Base-by-base conservation (phyloP, 495 filamentous ascomycete species). In the Ascodesmis nigricans region DNA sequence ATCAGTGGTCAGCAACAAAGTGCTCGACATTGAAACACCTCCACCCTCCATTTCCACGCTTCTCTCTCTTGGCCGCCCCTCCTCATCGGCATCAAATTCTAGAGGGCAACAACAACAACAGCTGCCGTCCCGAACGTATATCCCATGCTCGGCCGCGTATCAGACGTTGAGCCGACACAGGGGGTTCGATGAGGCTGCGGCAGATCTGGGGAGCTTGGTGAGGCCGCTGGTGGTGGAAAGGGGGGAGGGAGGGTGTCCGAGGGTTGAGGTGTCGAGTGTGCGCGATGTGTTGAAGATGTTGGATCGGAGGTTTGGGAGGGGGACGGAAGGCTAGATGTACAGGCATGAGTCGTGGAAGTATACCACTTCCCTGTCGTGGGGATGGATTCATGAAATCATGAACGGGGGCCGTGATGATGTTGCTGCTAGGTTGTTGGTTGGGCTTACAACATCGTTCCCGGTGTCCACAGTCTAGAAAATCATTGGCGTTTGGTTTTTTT, bases 271-370 rank as follows among this genome's bases (percentile, higher is more conserved):
- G 1, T 78, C 77, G 3, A 82, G 75, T 50, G 78, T 91, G 17
- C 81, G 84, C 73, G 70, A 71, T 24, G 78, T 87, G 19, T 52
- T 91, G 36, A 78, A 75, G 42, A 71, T 73, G 37, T 80, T 91
- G 49, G 80, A 91, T 49, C 64, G 78, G 23, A 53, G 79, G 24
- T 91, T 91, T 53, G 72, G 69, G 4, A 43, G 58, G 28, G 56
- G n/a, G n/a, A n/a, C n/a, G n/a, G n/a, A n/a, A n/a, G n/a, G n/a
- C n/a, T n/a, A n/a, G n/a, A n/a, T n/a, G n/a, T n/a, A n/a, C n/a
- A n/a, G n/a, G n/a, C n/a, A n/a, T n/a, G n/a, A n/a, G n/a, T n/a
- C n/a, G n/a, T n/a, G n/a, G n/a, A n/a, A n/a, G n/a, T n/a, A n/a
- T n/a, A n/a, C n/a, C n/a, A n/a, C n/a, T n/a, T n/a, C n/a, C n/a